phyloP scores from a whole-genome alignment of 306 rosid genomes.

The Corylus americana region DNA sequence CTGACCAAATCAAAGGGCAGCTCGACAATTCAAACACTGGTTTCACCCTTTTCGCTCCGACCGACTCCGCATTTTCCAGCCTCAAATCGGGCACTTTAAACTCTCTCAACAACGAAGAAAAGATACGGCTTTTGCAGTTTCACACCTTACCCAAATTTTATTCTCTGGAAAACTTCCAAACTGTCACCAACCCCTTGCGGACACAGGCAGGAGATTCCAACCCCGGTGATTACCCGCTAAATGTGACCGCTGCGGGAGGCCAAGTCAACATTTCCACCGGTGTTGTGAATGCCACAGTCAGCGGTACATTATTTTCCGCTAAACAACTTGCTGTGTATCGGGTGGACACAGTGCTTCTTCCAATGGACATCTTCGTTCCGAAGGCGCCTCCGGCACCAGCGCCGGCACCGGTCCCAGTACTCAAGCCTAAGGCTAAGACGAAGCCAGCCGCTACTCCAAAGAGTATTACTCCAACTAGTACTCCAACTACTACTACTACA shows the following conservation, averaged over 20 bases:
- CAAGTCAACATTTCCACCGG: constrained; percentile 60
- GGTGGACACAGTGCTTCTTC: constrained; percentile 57
- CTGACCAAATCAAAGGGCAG: constrained; percentile 52
- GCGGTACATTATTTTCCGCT: constrained; percentile 49
- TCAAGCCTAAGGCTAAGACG: constrained; percentile 32
- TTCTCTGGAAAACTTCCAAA: constrained; percentile 53
- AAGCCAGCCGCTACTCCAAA: constrained; percentile 17
- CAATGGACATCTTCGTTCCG: constrained; percentile 41
- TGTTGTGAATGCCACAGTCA: constrained; percentile 47
- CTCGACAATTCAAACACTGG: constrained; percentile 50
- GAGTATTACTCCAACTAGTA: background rate
- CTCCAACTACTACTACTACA: no score
- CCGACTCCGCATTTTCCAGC: constrained; percentile 53
- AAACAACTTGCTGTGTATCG: constrained; percentile 52
- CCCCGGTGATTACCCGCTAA: constrained; percentile 52
- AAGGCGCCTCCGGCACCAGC: constrained; percentile 37
- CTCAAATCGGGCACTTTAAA: constrained; percentile 69
- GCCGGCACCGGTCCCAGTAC: constrained; percentile 10
- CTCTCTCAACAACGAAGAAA: constrained; percentile 50
- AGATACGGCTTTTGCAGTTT: constrained; percentile 58
- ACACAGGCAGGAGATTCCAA: constrained; percentile 64
- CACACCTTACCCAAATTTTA: constrained; percentile 51
- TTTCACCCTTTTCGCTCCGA: constrained; percentile 62
- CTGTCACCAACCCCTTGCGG: constrained; percentile 68
- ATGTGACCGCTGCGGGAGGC: constrained; percentile 41